These are phyloP conservation scores for Pythium guiyangense DNA, from an alignment of 352 stramenopile species.

Conservation along the genomic window DNA sequence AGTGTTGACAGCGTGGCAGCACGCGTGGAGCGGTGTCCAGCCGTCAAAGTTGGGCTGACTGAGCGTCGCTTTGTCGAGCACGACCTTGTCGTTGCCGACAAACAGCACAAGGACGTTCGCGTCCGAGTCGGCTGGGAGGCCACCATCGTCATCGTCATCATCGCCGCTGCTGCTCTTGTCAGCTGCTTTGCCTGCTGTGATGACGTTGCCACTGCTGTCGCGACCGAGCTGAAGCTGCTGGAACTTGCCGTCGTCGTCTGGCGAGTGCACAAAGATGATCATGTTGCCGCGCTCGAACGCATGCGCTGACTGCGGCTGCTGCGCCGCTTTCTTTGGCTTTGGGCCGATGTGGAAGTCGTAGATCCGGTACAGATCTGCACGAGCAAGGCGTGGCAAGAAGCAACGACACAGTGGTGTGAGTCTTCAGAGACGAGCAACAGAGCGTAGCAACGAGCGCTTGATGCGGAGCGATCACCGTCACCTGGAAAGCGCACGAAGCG, in stretches of 20 bases:
- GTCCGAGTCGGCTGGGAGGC: conserved; percentile 23
- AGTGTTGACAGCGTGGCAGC: conserved; percentile 64
- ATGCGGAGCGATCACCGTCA: conserved; percentile 9
- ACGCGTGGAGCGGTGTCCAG: conserved; percentile 74
- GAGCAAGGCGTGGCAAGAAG: not conserved
- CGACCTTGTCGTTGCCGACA: conserved; percentile 62
- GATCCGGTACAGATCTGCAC: conserved; percentile 60
- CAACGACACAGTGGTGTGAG: too few relatives aligned
- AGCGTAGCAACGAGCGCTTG: not conserved
- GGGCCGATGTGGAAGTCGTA: conserved; percentile 82
- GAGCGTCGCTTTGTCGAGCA: conserved; percentile 61
- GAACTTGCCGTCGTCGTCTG: conserved; percentile 44
- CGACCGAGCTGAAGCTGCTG: conserved; percentile 33
- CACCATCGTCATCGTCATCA: conserved; percentile 13
- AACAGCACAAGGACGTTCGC: conserved; percentile 60
- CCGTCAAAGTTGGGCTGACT: conserved; percentile 70
- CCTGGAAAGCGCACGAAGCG: conserved; percentile 76
- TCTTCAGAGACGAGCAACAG: not conserved
- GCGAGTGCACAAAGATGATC: conserved; percentile 55
- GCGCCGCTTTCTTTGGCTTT: conserved; percentile 56
- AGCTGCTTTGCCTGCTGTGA: too few relatives aligned
- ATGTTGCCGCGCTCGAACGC: conserved; percentile 57
- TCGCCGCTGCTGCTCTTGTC: conserved; percentile 8
- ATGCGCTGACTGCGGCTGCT: conserved; percentile 3
- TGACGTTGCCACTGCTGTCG: conserved; percentile 2